Conservation (phyloP, 2,329 filamentous ascomycete genomes). For the Cladosporium sp. region DNA sequence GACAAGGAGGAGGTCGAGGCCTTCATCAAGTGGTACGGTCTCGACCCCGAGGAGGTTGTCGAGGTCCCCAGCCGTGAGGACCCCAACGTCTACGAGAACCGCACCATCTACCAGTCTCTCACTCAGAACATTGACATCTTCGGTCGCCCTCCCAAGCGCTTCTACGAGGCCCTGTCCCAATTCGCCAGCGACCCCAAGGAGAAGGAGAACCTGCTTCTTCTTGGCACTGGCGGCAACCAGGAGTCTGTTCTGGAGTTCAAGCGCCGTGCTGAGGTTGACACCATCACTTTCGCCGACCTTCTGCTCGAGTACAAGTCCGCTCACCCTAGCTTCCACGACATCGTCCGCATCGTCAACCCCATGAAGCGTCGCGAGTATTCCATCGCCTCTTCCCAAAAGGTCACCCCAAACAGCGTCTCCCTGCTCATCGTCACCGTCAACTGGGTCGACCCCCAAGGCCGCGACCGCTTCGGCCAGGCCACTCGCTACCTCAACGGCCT, state of each 20-base stretch:
- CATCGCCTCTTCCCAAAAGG: constrained; percentile 96
- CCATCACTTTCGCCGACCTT: constrained; percentile 85
- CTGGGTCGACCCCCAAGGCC: constrained; percentile 87
- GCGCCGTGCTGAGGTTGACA: constrained; percentile 85
- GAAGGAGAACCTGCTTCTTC: constrained; percentile 73
- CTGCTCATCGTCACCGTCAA: constrained; percentile 97
- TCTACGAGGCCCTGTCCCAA: constrained; percentile 89
- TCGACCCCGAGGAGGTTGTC: constrained; percentile 81
- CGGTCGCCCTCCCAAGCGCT: constrained; percentile 93
- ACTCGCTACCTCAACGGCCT: constrained; percentile 84
- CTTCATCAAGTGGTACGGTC: constrained; percentile 88
- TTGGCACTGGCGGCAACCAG: constrained; percentile 62
- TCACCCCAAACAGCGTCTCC: constrained; percentile 83
- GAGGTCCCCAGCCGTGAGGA: constrained; percentile 87
- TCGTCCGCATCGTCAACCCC: constrained; percentile 81
- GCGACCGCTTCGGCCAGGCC: constrained; percentile 88
- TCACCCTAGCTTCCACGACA: constrained; percentile 82
- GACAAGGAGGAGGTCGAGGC: constrained; percentile 73
- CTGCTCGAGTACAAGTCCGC: constrained; percentile 88
- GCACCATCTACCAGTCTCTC: constrained; percentile 89
- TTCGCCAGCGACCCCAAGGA: constrained; percentile 82
- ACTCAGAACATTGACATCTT: constrained; percentile 95
- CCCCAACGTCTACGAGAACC: constrained; percentile 70
- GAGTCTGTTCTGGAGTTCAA: constrained; percentile 91
- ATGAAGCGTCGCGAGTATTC: constrained; percentile 98